phyloP scores from a whole-genome alignment of 371 early-diverging fungal species.

The Mucor ambiguus region DNA sequence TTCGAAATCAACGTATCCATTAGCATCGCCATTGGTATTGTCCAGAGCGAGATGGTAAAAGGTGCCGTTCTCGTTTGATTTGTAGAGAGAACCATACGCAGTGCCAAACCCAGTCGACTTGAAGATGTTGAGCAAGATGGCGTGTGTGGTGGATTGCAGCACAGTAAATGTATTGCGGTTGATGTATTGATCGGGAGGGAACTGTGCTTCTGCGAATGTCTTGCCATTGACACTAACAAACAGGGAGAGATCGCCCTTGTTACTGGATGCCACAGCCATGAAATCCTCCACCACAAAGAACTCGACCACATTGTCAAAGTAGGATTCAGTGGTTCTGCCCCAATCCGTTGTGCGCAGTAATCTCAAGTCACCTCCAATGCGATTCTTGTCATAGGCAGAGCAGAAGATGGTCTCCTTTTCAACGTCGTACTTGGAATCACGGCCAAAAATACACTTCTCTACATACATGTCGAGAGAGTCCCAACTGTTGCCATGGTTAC shows the following conservation, averaged over 20 bases:
- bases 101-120: constrained; percentile 47
- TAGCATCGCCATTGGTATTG: constrained; percentile 76
- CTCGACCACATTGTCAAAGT: constrained; percentile 58
- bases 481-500: constrained; percentile 79
- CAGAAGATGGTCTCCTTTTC: constrained; percentile 75
- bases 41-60: constrained; percentile 72
- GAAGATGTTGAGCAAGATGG: constrained; percentile 77
- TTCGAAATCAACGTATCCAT: constrained; percentile 88
- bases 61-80: constrained; percentile 82
- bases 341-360: constrained; percentile 57
- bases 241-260: constrained; percentile 55
- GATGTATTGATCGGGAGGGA: constrained; percentile 71
- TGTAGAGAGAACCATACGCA: constrained; percentile 84
- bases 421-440: constrained; percentile 63
- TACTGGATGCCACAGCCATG: constrained; percentile 73
- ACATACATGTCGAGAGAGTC: constrained; percentile 76
- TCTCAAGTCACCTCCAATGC: constrained; percentile 55
- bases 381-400: constrained; percentile 61
- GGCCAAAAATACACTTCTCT: constrained; percentile 87
- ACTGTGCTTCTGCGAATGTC: constrained; percentile 71
- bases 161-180: constrained; percentile 70
- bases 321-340: constrained; percentile 32
- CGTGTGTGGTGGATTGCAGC: constrained; percentile 73
- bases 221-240: constrained; percentile 75
- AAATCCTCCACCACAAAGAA: constrained; percentile 67